Evolutionary conservation across 768 basidiomycete species (phyloP).

Genomic region (Flagelloscypha sp.): DNA sequence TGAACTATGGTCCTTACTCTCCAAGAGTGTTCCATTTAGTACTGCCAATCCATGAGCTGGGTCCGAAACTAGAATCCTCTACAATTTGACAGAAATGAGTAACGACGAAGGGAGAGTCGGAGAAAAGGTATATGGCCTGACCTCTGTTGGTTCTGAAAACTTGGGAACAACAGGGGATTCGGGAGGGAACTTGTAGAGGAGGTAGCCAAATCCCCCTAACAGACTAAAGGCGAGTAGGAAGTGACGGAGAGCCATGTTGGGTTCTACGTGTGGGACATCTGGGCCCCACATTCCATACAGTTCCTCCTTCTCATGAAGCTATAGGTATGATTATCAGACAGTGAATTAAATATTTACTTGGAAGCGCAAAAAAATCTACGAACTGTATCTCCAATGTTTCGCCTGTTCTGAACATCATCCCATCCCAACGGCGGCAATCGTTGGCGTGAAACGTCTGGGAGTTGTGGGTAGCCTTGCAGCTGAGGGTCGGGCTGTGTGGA

Average conservation of each 20-base stretch:
- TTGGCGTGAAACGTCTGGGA: constrained; percentile 62
- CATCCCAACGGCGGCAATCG: constrained; percentile 57
- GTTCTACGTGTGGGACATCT: constrained; percentile 56
- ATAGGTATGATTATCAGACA: constrained; percentile 10
- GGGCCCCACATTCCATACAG: constrained; percentile 84
- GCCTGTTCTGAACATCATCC: constrained; percentile 68
- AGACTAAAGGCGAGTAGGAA: constrained; percentile 52
- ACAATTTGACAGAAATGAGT: too few relatives aligned
- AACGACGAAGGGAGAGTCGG: too few relatives aligned
- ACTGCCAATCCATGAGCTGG: too few relatives aligned
- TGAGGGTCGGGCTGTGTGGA: constrained; percentile 50
- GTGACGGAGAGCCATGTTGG: constrained; percentile 53
- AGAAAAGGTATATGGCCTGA: too few relatives aligned
- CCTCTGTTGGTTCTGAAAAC: too few relatives aligned
- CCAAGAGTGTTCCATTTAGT: too few relatives aligned
- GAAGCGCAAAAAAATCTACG: constrained; percentile 15
- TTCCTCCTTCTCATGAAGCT: constrained; percentile 81
- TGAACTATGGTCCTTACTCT: too few relatives aligned
- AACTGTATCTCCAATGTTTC: constrained; percentile 78
- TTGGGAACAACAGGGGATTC: constrained; percentile 58
- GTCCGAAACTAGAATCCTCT: too few relatives aligned
- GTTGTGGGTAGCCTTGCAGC: constrained; percentile 62
- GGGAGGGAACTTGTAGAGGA: constrained; percentile 48
- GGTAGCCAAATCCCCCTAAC: constrained; percentile 57
- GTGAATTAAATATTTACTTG: constrained; percentile 5